Evolutionary conservation across 148 eudicot species (phyloP), one percentile per base, ranked within the genome.

Genomic region (Diospyros kaki): DNA sequence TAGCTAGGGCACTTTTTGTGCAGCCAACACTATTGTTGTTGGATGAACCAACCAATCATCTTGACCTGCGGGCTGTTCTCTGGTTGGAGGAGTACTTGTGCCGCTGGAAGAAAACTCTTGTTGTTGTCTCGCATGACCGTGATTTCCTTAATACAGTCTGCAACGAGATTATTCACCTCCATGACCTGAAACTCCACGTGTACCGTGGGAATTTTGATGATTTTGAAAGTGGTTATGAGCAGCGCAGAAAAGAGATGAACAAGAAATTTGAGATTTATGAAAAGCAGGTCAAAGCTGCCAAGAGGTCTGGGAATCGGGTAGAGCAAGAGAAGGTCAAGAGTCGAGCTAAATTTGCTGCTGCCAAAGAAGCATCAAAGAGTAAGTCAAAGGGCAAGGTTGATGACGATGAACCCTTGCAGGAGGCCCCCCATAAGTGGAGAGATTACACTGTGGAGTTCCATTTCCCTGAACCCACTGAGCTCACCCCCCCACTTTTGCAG

Each of bases 11-110:
- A 61, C 87, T 87, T 5, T 87, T 87, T 77, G 75, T 87, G 69
- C 87, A 87, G 74, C 89, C 87, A 17, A 87, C 87, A 3, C 82
- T 87, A 12, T 67, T 87, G 72, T 78, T 87, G 69, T 85, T 87
- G 9, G 89, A 87, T 84, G 89, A 87, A 82, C 89, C 89, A 64
- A 87, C 87, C 13, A 87, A 87, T 63, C 89, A 87, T 84, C 83
- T 87, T 66, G 89, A 87, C 66, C 89, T 87, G 65, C 76, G 89
- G 73, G 91, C 87, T 44, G 89, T 86, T 75, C 84, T 86, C 54
- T 88, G 91, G 89, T 64, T 88, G 72, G 89, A 88, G 69, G 91
- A 86, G 75, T 88, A 88, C 73, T 62, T 88, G 58, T 86, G 89
- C 76, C 72, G 87, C 64, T 88, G 89, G 89, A 86, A 84, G 83